Conservation (phyloP, 2,329 filamentous ascomycete species). For the Penicillium expansum region DNA sequence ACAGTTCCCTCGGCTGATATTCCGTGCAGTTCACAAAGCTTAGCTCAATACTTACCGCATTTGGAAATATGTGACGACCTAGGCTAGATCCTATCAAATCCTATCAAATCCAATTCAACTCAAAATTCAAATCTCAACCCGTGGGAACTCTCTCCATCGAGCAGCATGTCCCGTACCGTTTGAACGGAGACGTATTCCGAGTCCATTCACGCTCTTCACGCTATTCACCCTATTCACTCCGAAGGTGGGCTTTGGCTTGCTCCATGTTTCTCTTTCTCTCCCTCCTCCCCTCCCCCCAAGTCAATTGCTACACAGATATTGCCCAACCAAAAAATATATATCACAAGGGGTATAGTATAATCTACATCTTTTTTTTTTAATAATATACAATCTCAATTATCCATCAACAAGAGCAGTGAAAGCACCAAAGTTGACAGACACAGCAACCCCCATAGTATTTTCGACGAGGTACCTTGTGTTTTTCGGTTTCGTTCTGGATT, state of each 20-base stretch:
- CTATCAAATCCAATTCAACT: background rate
- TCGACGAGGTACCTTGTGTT: background rate
- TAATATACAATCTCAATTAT: background rate
- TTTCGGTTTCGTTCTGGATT: background rate
- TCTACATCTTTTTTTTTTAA: background rate
- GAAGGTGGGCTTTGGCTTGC: background rate
- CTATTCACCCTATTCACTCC: background rate
- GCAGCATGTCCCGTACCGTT: background rate
- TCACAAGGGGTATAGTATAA: background rate
- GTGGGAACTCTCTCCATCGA: background rate
- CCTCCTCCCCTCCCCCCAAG: too few species aligned
- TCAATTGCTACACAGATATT: background rate
- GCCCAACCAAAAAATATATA: background rate
- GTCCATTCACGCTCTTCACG: background rate
- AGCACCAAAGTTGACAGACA: background rate
- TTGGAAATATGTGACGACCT: conserved; percentile 2
- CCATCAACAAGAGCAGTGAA: conserved; percentile 1
- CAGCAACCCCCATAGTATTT: background rate
- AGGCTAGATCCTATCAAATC: background rate
- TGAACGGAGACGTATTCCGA: conserved; percentile 5
- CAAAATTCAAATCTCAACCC: background rate
- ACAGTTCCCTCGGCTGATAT: background rate
- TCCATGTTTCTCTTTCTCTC: background rate
- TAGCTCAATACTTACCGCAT: background rate
- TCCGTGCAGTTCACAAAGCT: background rate